Evolutionary conservation across 169 alveolate species (phyloP), one percentile per base, ranked within the genome.

Genomic region (Hepatocystis sp.): DNA sequence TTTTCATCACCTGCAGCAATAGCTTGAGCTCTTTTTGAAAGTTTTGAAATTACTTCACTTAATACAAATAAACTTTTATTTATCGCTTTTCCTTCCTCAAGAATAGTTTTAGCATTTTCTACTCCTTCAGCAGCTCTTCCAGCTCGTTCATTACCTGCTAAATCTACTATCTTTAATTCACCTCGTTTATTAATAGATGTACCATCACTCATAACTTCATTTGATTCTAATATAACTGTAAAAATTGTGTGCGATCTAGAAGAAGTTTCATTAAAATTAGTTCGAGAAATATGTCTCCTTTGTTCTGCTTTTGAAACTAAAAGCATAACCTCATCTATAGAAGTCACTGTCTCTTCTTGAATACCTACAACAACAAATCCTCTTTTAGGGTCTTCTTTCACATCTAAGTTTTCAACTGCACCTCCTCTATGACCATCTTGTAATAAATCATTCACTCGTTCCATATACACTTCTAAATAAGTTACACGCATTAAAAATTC

Each of bases 221-320:
- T 88, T 30, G 93, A 88, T 55, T 91, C 95, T 65, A 91, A 55
- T 39, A 88, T 88, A 32, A 91, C 89, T 13, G 95, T 91, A 84
- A 94, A 94, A 64, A 94, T 91, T 46, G 93, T 92, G 47, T 94
- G 97, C n/a, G 95, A 91, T 61, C 97, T 92, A 11, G 95, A 91
- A 47, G 95, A 91, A 25, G 94, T 92, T 46, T 94, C 97, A 67
- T 94, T 94, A 91, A 94, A 92, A 47, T 93, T 92, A 49, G 97
- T 94, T 30, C 90, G 89, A 8, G 96, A 93, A 34, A 94, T 93
- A 64, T 92, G 95, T 34, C 97, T 68, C 76, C 93, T 71, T 61
- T 92, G 94, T 58, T 94, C 95, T 21, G 96, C 97, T 42, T 92
- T 89, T 28, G 91, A 86, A 23, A 91, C 78, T 17, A 91, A 58